Evolutionary conservation across 169 alveolate genomes (phyloP).

Genomic region (Condylostoma magnum): DNA sequence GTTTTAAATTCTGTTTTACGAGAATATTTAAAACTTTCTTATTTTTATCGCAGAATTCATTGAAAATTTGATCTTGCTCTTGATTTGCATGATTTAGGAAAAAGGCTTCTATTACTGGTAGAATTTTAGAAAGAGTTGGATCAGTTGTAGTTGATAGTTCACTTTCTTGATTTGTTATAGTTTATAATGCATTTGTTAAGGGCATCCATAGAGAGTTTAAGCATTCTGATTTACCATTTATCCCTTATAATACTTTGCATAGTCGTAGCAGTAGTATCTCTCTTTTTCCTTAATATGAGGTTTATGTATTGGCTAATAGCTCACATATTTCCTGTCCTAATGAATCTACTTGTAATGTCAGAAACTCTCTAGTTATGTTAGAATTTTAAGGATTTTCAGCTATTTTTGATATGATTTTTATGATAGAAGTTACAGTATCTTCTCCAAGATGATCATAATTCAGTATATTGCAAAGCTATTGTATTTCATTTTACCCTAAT

Average conservation of each 20-base stretch:
- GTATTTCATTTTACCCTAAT: background rate
- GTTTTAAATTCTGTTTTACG: constrained; percentile 48
- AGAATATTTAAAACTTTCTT: constrained; percentile 38
- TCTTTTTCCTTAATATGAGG: constrained; percentile 18
- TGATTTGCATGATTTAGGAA: constrained; percentile 8
- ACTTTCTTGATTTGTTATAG: constrained; percentile 13
- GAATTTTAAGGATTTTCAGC: background rate
- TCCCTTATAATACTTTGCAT: constrained; percentile 6
- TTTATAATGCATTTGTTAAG: constrained; percentile 8
- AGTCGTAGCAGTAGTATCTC: constrained; percentile 17
- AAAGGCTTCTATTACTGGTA: constrained; percentile 29
- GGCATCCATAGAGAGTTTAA: constrained; percentile 29
- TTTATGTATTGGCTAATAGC: background rate
- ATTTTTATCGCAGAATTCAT: constrained; percentile 44
- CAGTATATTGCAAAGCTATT: constrained; percentile 16
- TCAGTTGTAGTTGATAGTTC: constrained; percentile 12
- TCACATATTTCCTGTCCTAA: constrained; percentile 25
- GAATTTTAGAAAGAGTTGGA: constrained; percentile 17
- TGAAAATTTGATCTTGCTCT: background rate
- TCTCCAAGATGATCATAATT: constrained; percentile 7
- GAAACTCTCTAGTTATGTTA: background rate
- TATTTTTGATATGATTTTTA: background rate
- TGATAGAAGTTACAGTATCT: constrained; percentile 9
- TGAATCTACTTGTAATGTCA: background rate
- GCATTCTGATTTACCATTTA: background rate